These are phyloP conservation scores for Mollisiaceae sp. DNA, from an alignment of 2,329 filamentous ascomycete species.

Conservation along the genomic window DNA sequence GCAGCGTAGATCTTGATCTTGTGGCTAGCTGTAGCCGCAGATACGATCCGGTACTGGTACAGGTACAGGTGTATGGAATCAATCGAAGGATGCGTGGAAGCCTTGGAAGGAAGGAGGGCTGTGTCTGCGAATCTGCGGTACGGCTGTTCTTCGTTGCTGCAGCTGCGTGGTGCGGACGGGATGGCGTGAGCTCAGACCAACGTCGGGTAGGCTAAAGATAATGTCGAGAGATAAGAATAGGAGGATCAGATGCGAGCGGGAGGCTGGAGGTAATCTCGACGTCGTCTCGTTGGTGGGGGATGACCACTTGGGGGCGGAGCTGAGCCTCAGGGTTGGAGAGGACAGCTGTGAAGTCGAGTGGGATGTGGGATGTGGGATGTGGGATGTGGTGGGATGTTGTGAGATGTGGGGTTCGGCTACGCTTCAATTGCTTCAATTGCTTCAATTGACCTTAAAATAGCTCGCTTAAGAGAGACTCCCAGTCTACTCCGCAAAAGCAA, in stretches of 20 bases:
- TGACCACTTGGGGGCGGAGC: background rate
- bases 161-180: background rate
- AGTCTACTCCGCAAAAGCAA: background rate
- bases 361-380: background rate
- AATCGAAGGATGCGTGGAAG: background rate
- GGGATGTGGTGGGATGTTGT: background rate
- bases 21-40: background rate
- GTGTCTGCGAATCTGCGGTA: background rate
- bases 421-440: background rate
- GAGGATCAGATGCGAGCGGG: background rate
- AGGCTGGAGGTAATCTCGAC: background rate
- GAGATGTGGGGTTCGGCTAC: conserved; percentile 1
- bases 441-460: background rate
- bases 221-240: conserved; percentile 4
- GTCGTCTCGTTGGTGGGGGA: background rate
- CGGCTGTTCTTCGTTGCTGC: background rate
- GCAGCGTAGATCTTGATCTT: background rate
- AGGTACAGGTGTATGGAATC: background rate
- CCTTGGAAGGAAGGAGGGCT: conserved; percentile 4
- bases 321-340: background rate
- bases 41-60: background rate
- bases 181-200: background rate
- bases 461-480: too few species aligned
- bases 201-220: background rate
- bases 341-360: background rate